Evolutionary conservation across 1,284 basidiomycete species (phyloP), one percentile per base, ranked within the genome.

Genomic region (Sporisorium scitamineum): DNA sequence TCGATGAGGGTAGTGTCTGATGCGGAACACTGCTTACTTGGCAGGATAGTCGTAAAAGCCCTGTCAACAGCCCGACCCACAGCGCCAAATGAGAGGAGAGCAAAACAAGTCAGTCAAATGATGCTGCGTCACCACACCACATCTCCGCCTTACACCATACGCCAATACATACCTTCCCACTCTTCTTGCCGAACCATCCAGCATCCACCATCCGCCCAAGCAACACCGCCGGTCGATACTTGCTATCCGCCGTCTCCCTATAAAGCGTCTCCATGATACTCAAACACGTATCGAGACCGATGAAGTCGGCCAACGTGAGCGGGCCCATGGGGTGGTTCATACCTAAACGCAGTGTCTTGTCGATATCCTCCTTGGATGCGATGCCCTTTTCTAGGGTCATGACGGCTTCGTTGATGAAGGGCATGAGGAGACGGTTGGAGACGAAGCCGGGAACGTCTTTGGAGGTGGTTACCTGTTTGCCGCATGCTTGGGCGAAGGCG

Each of bases 151-250:
- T 3, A 24, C n/a, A 27, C 9, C n/a, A 11, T 14, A 18, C 2
- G 10, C 10, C 3, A 9, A 22, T 5, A 70, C 76, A 26, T 62
- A 79, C 79, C 72, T 81, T 80, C 47, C 80, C 81, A 32, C 70
- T 92, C 88, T 95, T 97, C 88, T 90, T 92, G n/a, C 95, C 95
- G 62, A 92, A 89, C 93, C 94, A 97, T 42, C 93, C 92, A 18
- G 95, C 96, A 84, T 97, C 94, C 10, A 98, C 95, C 95, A 97
- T 97, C 37, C 94, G 89, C 78, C 94, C 92, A 11, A 98, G 89
- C 26, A 98, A 88, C 24, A 95, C 89, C 57, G 92, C 92, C 0
- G 95, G 95, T n/a, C 95, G 90, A 86, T 97, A 98, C 86, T 98
- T 97, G n/a, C 92, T 93, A 87, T 98, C 95, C 0, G 92, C 90